A percentile compares a stretch with the other conserved stretches of the same genome.
phyloP scores from a whole-genome alignment of 192 early-diverging fungal species.

The Linnemannia schmuckeri region DNA sequence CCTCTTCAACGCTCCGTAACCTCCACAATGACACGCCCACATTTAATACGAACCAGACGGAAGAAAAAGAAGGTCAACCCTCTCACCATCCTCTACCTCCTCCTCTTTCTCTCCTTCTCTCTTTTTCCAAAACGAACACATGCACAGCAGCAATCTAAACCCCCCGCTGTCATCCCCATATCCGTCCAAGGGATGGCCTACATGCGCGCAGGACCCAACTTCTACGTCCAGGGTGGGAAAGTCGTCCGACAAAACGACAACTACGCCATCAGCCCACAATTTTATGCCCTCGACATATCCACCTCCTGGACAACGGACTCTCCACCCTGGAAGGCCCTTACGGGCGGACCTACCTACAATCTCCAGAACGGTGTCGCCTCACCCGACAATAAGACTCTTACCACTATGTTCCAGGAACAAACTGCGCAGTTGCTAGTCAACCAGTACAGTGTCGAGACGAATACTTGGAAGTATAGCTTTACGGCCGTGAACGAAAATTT shows the following conservation, averaged over 20 bases:
- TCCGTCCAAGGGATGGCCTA: conserved; percentile 23
- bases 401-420: background rate
- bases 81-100: background rate
- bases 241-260: background rate
- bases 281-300: conserved; percentile 17
- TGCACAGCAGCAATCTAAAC: background rate
- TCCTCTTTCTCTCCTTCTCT: background rate
- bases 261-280: background rate
- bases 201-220: conserved; percentile 8
- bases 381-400: conserved; percentile 16
- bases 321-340: conserved; percentile 13
- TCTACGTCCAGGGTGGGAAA: conserved; percentile 23
- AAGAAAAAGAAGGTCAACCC: background rate
- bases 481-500: background rate
- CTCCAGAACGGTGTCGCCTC: background rate
- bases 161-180: background rate
- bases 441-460: background rate
- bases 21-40: background rate
- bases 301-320: background rate
- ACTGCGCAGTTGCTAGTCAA: background rate
- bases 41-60: background rate
- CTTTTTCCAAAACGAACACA: background rate
- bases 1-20: background rate
- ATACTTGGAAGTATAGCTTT: background rate
- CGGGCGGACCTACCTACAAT: background rate